A percentile compares a stretch with the other conserved stretches of the same genome.
Conservation (phyloP, 2,329 filamentous ascomycete species). For the Curvularia lunata region DNA sequence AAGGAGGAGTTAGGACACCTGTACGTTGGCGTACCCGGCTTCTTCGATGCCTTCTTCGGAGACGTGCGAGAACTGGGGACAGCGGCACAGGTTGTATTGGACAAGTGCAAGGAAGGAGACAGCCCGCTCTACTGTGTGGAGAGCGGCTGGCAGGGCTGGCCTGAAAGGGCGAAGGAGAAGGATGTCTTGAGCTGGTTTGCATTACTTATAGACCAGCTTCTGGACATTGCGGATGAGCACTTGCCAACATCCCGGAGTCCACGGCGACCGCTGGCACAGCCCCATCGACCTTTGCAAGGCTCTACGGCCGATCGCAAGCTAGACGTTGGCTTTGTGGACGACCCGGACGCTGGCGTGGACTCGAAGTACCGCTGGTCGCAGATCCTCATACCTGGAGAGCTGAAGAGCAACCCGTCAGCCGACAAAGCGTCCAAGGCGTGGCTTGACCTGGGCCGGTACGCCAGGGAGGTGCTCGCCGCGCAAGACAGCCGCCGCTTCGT, state of each 20-base stretch:
- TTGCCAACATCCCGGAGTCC: too few species aligned
- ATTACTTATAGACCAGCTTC: conserved; percentile 25
- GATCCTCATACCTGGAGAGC: conserved; percentile 52
- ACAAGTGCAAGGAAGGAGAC: conserved; percentile 29
- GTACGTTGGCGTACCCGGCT: conserved; percentile 30
- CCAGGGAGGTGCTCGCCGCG: conserved; percentile 52
- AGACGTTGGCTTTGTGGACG: conserved; percentile 20
- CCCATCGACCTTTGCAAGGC: not conserved
- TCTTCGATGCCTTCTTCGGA: conserved; percentile 32
- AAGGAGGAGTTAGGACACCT: conserved; percentile 29
- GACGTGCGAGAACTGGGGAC: conserved; percentile 19
- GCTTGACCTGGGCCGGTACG: conserved; percentile 49
- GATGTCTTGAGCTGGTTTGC: conserved; percentile 32
- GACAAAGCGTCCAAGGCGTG: too few species aligned
- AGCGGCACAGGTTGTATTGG: conserved; percentile 24
- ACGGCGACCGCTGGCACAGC: conserved; percentile 23
- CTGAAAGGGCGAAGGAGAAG: conserved; percentile 25
- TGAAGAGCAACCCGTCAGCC: conserved; percentile 57
- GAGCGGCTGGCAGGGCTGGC: conserved; percentile 31
- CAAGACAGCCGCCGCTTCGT: too few species aligned
- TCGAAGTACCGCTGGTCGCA: conserved; percentile 46
- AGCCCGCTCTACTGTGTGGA: conserved; percentile 27
- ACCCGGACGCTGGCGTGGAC: conserved; percentile 20
- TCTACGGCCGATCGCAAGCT: conserved; percentile 17
- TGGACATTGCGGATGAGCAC: too few species aligned